phyloP scores from a whole-genome alignment of 106 monocot species.

The Dactylorhiza incarnata region DNA sequence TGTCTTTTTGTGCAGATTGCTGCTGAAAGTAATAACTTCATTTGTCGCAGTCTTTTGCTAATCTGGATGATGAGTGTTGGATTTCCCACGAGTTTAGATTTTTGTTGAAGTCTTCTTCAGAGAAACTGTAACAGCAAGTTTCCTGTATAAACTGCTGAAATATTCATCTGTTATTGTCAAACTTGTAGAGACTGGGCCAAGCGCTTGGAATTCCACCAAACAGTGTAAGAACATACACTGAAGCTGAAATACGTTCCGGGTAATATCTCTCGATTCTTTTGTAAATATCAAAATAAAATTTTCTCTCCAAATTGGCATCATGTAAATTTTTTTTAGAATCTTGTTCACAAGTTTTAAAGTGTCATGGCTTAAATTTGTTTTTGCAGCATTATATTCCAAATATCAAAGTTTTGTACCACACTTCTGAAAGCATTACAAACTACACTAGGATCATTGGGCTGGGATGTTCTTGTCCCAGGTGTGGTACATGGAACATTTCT shows the following conservation, averaged over 20 bases:
- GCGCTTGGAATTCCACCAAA: conserved; percentile 79
- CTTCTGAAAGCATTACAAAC: conserved; percentile 58
- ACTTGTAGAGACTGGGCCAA: conserved; percentile 62
- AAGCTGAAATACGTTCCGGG: conserved; percentile 98
- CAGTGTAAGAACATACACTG: conserved; percentile 83
- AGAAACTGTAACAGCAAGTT: background rate
- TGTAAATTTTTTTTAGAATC: background rate
- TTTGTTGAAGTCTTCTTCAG: background rate
- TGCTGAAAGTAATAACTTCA: background rate
- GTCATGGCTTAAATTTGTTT: conserved; percentile 9
- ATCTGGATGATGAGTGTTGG: background rate
- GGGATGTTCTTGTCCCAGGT: conserved; percentile 94
- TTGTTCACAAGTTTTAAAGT: background rate
- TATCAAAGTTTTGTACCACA: conserved; percentile 78
- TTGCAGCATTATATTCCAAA: conserved; percentile 81
- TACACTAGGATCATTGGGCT: conserved; percentile 59
- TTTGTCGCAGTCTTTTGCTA: background rate
- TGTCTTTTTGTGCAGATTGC: background rate
- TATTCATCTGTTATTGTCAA: background rate
- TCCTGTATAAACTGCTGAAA: background rate
- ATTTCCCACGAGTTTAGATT: background rate
- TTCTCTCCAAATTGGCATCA: background rate
- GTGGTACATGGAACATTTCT: conserved; percentile 66
- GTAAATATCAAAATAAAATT: background rate
- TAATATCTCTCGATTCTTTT: conserved; percentile 19